Evolutionary conservation across 1,284 basidiomycete genomes (phyloP), one percentile per base, ranked within the genome.

Genomic region (Tilletia indica): DNA sequence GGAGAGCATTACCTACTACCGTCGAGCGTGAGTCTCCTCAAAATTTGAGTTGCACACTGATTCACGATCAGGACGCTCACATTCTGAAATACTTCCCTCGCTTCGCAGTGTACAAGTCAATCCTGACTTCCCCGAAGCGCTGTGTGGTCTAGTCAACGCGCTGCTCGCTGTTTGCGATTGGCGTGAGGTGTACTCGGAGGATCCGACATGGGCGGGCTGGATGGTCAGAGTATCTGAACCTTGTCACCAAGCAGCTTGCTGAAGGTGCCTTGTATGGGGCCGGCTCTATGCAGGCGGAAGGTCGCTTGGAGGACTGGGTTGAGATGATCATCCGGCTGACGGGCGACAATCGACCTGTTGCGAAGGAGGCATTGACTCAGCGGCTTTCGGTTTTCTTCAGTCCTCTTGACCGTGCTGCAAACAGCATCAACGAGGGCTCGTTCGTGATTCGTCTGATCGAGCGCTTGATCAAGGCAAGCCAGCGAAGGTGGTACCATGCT

Each of bases 151-250:
- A 5, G 87, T 86, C 63, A 88, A 88, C 72, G 86, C 88, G 8
- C 85, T 88, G 54, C 86, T 86, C 56, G 87, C 89, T 0, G 83
- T 90, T 4, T 89, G 89, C 77, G 87, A 88, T 78, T 90, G 89
- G 89, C 83, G 83, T 38, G 88, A 87, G 25, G 81, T 80, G 45
- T 78, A 80, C 39, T 8, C 69, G 5, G 77, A 76, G 8, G 73
- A 74, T 39, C 39, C 74, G 3, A 56, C 73, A 45, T 71, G 71
- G 25, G 51, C 75, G 9, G 86, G 87, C 8, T 88, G 87, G 86
- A 87, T 89, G 85, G 84, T 84, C 56, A 86, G 86, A 67, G 86
- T 89, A 68, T 83, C 87, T 31, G 80, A 85, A 85, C 9, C 85
- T 87, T 11, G 87, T 88, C 69, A 85, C 86, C 54, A 85, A 84